Conservation (phyloP, 192 early-diverging fungal species). For the Umbelopsis vinacea region DNA sequence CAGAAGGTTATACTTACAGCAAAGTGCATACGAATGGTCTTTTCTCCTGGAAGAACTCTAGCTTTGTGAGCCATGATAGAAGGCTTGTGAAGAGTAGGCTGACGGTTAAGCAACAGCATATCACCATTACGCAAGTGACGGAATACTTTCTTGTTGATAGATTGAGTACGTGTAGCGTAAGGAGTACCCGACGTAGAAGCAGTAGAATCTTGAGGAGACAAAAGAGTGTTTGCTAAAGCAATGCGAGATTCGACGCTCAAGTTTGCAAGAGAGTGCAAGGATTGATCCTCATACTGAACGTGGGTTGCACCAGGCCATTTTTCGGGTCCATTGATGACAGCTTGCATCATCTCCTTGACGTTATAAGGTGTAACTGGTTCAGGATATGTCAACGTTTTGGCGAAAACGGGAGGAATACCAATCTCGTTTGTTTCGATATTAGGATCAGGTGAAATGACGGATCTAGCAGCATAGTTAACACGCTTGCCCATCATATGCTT, state of each 20-base stretch:
- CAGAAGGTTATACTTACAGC: slow-evolving; percentile 64
- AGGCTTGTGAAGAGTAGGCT: slow-evolving; percentile 99
- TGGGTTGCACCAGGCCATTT: slow-evolving; percentile 96
- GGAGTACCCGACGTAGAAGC: slow-evolving; percentile 44
- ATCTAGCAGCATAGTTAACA: slow-evolving; percentile 98
- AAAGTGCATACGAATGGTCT: slow-evolving; percentile 99
- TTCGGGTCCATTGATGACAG: slow-evolving; percentile 94
- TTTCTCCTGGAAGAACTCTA: slow-evolving; percentile 92
- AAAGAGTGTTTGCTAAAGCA: slow-evolving; percentile 93
- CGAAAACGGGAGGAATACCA: slow-evolving; percentile 96
- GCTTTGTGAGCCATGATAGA: slow-evolving; percentile 99
- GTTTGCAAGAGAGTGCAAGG: slow-evolving; percentile 75
- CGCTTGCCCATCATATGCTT: slow-evolving; percentile 99
- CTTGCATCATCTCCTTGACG: slow-evolving; percentile 84
- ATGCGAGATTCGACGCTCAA: slow-evolving; percentile 88
- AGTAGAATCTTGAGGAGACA: slow-evolving; percentile 70
- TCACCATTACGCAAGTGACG: slow-evolving; percentile 98
- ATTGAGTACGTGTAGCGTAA: slow-evolving; percentile 66
- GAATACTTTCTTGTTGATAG: slow-evolving; percentile 94
- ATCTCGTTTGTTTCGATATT: slow-evolving; percentile 98
- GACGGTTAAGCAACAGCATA: slow-evolving; percentile 96
- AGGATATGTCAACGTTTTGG: slow-evolving; percentile 92
- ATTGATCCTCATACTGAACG: slow-evolving; percentile 96
- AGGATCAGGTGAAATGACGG: slow-evolving; percentile 97
- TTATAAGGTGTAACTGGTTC: slow-evolving; percentile 98